Conservation (phyloP, 495 filamentous ascomycete genomes). For the Usnea hakonensis region DNA sequence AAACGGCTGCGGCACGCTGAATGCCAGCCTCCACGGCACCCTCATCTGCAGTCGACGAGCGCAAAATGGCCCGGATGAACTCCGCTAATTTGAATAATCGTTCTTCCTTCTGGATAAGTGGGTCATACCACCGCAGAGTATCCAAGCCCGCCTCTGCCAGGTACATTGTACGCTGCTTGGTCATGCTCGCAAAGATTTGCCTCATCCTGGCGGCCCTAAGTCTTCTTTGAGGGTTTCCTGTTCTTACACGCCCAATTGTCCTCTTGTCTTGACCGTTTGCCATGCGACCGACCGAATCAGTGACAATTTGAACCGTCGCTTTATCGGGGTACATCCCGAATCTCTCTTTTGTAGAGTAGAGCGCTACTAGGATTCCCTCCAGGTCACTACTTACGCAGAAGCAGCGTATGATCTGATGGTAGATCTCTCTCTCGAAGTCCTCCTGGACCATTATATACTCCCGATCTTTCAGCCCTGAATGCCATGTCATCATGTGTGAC, state of each 20-base stretch:
- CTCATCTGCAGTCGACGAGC: slow-evolving; percentile 31
- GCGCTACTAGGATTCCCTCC: slow-evolving; percentile 53
- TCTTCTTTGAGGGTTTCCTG: slow-evolving; percentile 15
- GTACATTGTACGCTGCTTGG: slow-evolving; percentile 23
- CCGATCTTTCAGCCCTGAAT: slow-evolving; percentile 26
- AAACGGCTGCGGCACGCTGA: slow-evolving; percentile 42
- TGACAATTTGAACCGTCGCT: slow-evolving; percentile 42
- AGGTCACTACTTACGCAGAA: slow-evolving; percentile 48
- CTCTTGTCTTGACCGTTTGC: slow-evolving; percentile 21
- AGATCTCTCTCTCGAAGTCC: slow-evolving; percentile 45
- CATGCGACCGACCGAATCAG: slow-evolving; percentile 44
- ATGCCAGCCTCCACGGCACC: slow-evolving; percentile 36
- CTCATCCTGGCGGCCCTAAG: slow-evolving; percentile 23
- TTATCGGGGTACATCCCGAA: slow-evolving; percentile 50
- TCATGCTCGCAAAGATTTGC: slow-evolving; percentile 25
- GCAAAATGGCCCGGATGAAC: slow-evolving; percentile 45
- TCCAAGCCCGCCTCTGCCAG: slow-evolving; percentile 24
- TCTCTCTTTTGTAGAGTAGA: slow-evolving; percentile 44
- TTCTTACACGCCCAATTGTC: slow-evolving; percentile 11
- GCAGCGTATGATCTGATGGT: slow-evolving; percentile 49
- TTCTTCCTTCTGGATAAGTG: slow-evolving; percentile 38
- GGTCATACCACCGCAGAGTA: slow-evolving; percentile 31
- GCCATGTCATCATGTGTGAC: slow-evolving; percentile 53
- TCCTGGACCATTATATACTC: slow-evolving; percentile 24
- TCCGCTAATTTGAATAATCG: slow-evolving; percentile 43